Base-by-base conservation (phyloP, 768 basidiomycete species). In the Wakefieldia striispora region DNA sequence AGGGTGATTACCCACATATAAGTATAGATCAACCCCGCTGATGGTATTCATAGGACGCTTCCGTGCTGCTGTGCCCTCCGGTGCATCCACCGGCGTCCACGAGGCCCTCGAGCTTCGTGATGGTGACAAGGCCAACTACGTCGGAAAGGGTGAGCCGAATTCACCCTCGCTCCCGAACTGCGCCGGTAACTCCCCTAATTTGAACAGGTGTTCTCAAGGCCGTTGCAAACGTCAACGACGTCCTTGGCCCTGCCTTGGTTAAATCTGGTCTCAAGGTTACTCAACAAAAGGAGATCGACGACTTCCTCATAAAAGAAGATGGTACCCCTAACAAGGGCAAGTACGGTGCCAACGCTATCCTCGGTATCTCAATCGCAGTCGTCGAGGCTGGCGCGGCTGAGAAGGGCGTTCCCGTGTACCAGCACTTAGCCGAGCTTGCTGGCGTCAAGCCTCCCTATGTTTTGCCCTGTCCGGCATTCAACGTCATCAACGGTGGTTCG, bases 401-500 rank as follows among this genome's bases (percentile, higher is more conserved):
- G 76, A 97, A 95, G 80, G 89, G 85, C 51, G 79, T 97, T 47
- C 95, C 97, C 43, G 84, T 95, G 59, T 98, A 97, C 81, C 83
- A 90, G 69, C 93, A 97, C 80, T 82, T 98, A 59, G 97, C 95
- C 40, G 88, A 92, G 55, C 86, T 99, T 59, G 91, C 97, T 50
- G 95, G 95, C 60, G 82, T 95, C 72, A 92, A 95, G 74, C 78
- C 91, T 45, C 95, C 97, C 39, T 97, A 86, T 72, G 80, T 92
- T 53, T 86, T 98, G 63, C 97, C 97, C 53, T 75, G 74, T 67
- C 97, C 97, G 41, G 84, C 91, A 51, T 94, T 99, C 83, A 99
- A 99, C 71, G 97, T 99, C 63, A 99, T 99, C 80, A 99, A 99
- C 75, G 97, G 97, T 71, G 97, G 97, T 57, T 97, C 95, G 55